phyloP scores from a whole-genome alignment of 2,329 filamentous ascomycete species.

The Microdochium trichocladiopsis region DNA sequence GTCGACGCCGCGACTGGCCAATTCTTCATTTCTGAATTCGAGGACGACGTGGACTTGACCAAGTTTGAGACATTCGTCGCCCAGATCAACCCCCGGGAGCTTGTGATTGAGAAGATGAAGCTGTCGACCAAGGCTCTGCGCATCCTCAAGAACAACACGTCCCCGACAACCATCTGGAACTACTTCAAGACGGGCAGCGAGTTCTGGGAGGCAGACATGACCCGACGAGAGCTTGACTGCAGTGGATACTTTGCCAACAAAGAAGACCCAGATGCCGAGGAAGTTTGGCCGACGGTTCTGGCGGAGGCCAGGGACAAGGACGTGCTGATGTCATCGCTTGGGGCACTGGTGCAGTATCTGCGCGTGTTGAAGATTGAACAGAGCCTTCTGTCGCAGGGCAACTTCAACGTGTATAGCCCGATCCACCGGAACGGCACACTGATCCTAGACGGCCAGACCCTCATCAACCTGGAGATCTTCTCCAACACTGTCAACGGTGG shows the following conservation, averaged over 20 bases:
- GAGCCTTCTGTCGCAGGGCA: constrained; percentile 79
- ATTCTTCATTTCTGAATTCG: constrained; percentile 87
- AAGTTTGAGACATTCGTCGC: constrained; percentile 97
- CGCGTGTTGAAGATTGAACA: constrained; percentile 81
- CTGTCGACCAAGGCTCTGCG: constrained; percentile 84
- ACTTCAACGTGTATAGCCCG: constrained; percentile 86
- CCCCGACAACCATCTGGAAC: constrained; percentile 92
- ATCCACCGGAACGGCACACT: constrained; percentile 86
- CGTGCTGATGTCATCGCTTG: constrained; percentile 81
- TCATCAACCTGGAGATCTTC: constrained; percentile 98
- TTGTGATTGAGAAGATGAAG: constrained; percentile 80
- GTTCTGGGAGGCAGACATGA: constrained; percentile 83
- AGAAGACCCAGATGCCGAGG: constrained; percentile 43
- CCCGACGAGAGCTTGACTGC: constrained; percentile 72
- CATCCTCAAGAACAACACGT: constrained; percentile 93
- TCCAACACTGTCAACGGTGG: constrained; percentile 87
- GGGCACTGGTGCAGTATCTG: constrained; percentile 82
- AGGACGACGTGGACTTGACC: constrained; percentile 87
- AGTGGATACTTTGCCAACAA: constrained; percentile 69
- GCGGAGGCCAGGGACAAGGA: constrained; percentile 70
- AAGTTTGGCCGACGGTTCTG: constrained; percentile 69
- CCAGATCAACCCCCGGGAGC: constrained; percentile 80
- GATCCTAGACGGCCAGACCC: constrained; percentile 87
- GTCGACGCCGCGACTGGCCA: constrained; percentile 94
- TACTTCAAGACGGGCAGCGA: constrained; percentile 79